Conservation (phyloP, 345 rosid species). For the Trapa incisa region DNA sequence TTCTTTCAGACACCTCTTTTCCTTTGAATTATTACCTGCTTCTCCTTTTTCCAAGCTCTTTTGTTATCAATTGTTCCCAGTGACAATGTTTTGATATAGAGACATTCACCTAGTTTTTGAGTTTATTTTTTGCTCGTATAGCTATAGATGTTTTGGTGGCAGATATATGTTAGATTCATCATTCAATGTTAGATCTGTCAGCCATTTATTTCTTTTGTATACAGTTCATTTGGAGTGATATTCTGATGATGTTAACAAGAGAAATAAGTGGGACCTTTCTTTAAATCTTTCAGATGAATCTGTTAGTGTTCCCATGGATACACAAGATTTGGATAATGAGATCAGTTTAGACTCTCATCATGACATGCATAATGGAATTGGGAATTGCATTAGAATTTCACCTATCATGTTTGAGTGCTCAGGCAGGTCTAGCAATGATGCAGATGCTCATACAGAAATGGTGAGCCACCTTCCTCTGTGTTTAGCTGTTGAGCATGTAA, state of each 20-base stretch:
- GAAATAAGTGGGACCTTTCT: slow-evolving; percentile 18
- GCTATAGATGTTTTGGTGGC: background rate
- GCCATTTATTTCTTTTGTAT: background rate
- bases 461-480: slow-evolving; percentile 17
- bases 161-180: background rate
- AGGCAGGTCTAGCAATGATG: slow-evolving; percentile 16
- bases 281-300: background rate
- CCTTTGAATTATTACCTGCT: background rate
- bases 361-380: slow-evolving; percentile 6
- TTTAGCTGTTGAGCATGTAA: slow-evolving; percentile 9
- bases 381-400: slow-evolving; percentile 10
- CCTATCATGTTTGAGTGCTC: slow-evolving; percentile 15
- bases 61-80: no score
- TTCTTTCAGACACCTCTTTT: background rate
- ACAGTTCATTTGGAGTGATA: slow-evolving; percentile 10
- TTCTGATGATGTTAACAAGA: slow-evolving; percentile 23
- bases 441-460: slow-evolving; percentile 15
- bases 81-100: no score
- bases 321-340: background rate
- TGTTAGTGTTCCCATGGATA: background rate
- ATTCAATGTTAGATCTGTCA: background rate
- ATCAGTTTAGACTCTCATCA: background rate
- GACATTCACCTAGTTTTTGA: background rate
- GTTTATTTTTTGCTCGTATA: background rate
- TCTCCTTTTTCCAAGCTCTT: background rate